These are phyloP conservation scores for Aspergillus tanneri DNA, from an alignment of 2,329 filamentous ascomycete genomes.

Conservation along the genomic window DNA sequence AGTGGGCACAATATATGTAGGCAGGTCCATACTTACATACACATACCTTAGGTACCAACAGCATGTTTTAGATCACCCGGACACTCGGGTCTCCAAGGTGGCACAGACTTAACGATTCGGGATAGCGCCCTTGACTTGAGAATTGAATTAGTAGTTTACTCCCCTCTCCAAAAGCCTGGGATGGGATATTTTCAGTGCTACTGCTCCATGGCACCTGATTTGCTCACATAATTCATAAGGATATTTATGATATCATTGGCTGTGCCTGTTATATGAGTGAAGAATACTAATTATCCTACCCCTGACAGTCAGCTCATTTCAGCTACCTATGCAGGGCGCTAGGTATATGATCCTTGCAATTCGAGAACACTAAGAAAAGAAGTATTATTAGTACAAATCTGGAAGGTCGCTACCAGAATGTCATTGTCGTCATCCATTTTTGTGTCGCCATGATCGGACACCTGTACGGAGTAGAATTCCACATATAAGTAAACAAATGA, in stretches of 20 bases:
- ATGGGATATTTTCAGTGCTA: too few relatives aligned
- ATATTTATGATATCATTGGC: not conserved
- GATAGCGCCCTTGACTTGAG: conserved; percentile 13
- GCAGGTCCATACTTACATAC: conserved; percentile 1
- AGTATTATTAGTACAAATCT: too few relatives aligned
- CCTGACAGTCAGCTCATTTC: conserved; percentile 11
- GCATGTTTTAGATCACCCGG: conserved; percentile 25
- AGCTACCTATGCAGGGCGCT: conserved; percentile 13
- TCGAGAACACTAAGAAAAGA: too few relatives aligned
- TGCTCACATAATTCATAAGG: too few relatives aligned
- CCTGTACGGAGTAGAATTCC: not conserved
- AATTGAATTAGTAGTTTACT: too few relatives aligned
- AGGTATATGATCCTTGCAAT: conserved; percentile 5
- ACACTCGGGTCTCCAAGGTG: conserved; percentile 21
- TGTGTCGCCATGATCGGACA: too few relatives aligned
- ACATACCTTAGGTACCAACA: conserved; percentile 6
- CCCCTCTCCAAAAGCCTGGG: too few relatives aligned
- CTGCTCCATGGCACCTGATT: too few relatives aligned
- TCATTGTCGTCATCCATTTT: too few relatives aligned
- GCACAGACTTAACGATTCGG: conserved; percentile 17
- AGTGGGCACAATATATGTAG: too few relatives aligned
- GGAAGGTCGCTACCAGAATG: too few relatives aligned
- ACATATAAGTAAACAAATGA: not conserved
- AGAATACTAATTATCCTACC: conserved; percentile 5
- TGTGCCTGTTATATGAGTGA: not conserved